phyloP scores from a whole-genome alignment of 345 rosid species.

The Passiflora organensis region DNA sequence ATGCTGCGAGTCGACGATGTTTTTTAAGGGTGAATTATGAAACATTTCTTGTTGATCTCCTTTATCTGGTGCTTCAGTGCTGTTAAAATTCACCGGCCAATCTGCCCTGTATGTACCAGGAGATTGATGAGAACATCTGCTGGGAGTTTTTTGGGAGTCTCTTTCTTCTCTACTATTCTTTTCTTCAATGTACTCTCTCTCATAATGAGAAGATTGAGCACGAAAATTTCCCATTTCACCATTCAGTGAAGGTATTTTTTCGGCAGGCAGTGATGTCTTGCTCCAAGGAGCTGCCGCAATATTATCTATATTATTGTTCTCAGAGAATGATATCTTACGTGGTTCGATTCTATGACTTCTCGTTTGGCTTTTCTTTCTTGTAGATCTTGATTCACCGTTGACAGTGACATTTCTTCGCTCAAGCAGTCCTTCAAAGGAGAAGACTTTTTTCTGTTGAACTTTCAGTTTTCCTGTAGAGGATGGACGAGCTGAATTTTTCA shows the following conservation, averaged over 20 bases:
- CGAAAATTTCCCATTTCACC: slow-evolving; percentile 28
- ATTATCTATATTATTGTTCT: slow-evolving; percentile 34
- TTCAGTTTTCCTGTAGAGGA: slow-evolving; percentile 33
- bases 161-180: slow-evolving; percentile 28
- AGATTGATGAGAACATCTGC: slow-evolving; percentile 7
- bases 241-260: slow-evolving; percentile 38
- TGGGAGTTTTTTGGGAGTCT: slow-evolving; percentile 18
- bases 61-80: slow-evolving; percentile 23
- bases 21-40: slow-evolving; percentile 24
- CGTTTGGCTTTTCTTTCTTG: slow-evolving; percentile 33
- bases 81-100: slow-evolving; percentile 26
- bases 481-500: slow-evolving; percentile 26
- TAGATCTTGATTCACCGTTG: slow-evolving; percentile 28
- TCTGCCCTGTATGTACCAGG: slow-evolving; percentile 13
- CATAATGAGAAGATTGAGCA: slow-evolving; percentile 25
- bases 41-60: slow-evolving; percentile 32
- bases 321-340: slow-evolving; percentile 33
- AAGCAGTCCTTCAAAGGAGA: slow-evolving; percentile 41
- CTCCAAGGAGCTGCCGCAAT: slow-evolving; percentile 27
- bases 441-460: slow-evolving; percentile 33
- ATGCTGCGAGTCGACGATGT: slow-evolving; percentile 30
- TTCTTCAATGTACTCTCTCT: slow-evolving; percentile 17
- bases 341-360: slow-evolving; percentile 36
- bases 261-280: slow-evolving; percentile 27
- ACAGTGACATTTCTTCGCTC: slow-evolving; percentile 28